Evolutionary conservation across 2,329 filamentous ascomycete species (phyloP), one percentile per base, ranked within the genome.

Genomic region (Sordariomycetes sp.): DNA sequence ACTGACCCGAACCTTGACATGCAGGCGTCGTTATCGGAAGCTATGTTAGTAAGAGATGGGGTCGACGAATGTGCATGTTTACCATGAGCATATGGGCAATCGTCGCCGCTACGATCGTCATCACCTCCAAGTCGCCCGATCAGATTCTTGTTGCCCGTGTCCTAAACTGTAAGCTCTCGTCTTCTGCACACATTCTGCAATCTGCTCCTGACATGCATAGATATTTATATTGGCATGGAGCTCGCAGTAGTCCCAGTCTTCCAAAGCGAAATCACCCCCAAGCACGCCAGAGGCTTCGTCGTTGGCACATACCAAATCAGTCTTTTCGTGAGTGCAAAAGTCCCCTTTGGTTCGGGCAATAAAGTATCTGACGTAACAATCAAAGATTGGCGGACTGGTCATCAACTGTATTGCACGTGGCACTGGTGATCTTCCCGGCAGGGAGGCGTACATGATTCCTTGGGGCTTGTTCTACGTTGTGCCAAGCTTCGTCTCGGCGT

Each of bases 361-460:
- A 10, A 30, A 10, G 15, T 8, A 8, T 10, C 9, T 10, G 16
- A 10, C 8, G 10, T 30, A 10, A 30, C 9, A 30, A 10, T 16
- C 11, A n/a, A 21, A 35, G 33, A 12, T 52, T 8, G 40, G 53
- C 27, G 38, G 29, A 8, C 40, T 53, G 2, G 33, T 51, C 16
- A 46, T 50, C 33, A 41, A 40, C 5, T 33, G 40, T 11, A 39
- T 53, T 40, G 43, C 51, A 47, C 35, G 47, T 43, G 32, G 55
- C 42, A 53, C 51, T 33, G 37, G 51, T 43, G 27, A 48, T 2
- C 31, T 57, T 16, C 28, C 41, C 2, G 47, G 46, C n/a, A 49
- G 54, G 28, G 42, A 42, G 2, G 48, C 55, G 3, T 63, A 49
- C 45, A 39, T 44, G 6, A 55, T 61, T 19, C 57, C 55, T 0